phyloP scores from a whole-genome alignment of 768 basidiomycete genomes.

The Gymnopilus dilepis region DNA sequence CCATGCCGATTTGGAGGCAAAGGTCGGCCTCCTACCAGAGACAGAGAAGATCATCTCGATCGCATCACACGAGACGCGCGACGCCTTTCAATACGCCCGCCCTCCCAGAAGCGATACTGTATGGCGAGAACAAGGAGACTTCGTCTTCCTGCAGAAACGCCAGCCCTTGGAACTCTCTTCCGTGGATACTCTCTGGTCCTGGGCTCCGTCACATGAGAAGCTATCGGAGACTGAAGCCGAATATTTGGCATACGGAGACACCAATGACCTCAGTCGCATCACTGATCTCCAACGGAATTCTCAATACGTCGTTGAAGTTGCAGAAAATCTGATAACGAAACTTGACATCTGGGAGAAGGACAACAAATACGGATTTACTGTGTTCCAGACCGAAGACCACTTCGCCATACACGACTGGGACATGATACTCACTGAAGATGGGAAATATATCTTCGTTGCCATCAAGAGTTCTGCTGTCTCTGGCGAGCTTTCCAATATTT shows the following conservation, averaged over 20 bases:
- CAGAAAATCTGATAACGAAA: conserved; percentile 14
- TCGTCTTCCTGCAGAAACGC: conserved; percentile 9
- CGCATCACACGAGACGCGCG: neutral
- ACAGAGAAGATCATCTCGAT: conserved; percentile 1
- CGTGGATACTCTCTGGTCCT: conserved; percentile 7
- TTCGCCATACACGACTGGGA: conserved; percentile 10
- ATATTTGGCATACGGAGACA: conserved; percentile 12
- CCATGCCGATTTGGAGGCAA: conserved; percentile 7
- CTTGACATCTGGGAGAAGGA: conserved; percentile 16
- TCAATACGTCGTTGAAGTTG: conserved; percentile 16
- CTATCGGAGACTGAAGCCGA: neutral
- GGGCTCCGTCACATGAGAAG: neutral
- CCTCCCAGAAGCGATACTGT: conserved; percentile 10
- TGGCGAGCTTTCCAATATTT: conserved; percentile 15
- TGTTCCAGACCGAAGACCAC: conserved; percentile 13
- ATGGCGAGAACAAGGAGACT: conserved; percentile 10
- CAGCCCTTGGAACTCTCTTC: conserved; percentile 7
- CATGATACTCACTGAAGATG: conserved; percentile 10
- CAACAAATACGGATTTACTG: conserved; percentile 10
- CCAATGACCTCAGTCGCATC: conserved; percentile 12
- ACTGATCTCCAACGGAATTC: conserved; percentile 12
- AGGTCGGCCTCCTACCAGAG: conserved; percentile 1
- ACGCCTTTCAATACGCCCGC: conserved; percentile 4
- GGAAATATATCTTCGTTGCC: conserved; percentile 14
- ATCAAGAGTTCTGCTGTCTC: conserved; percentile 15